Base-by-base conservation (phyloP, 805 yeast genomes). In the Hermanozyma aechmeae region DNA sequence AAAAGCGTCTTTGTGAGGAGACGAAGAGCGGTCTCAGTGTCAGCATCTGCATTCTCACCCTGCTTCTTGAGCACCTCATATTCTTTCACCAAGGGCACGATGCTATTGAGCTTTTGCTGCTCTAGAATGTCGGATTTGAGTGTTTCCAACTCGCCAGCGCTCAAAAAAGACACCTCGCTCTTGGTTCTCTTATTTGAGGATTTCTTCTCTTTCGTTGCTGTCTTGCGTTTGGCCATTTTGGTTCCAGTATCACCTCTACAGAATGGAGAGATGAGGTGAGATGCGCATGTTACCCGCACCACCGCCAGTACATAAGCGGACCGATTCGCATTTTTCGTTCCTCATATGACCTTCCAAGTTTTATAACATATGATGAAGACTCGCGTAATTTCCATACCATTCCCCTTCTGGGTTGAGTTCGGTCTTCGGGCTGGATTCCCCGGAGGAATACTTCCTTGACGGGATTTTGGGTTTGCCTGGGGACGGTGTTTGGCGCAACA, bases 261-360 rank as follows among this genome's bases (percentile, higher is more conserved):
- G n/a, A n/a, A n/a, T n/a, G n/a, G n/a, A n/a, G n/a, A n/a, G n/a
- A n/a, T n/a, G n/a, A n/a, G n/a, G n/a, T n/a, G n/a, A 33, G 16
- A 27, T 13, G 23, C 24, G 21, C 25, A 30, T 21, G 15, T n/a
- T 22, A 17, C 30, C 16, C 27, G 26, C 33, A 16, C 28, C 30
- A 13, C 14, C n/a, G n/a, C n/a, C n/a, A n/a, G n/a, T n/a, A n/a
- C n/a, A n/a, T n/a, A n/a, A n/a, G n/a, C n/a, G n/a, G n/a, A n/a
- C n/a, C n/a, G n/a, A n/a, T n/a, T n/a, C n/a, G n/a, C n/a, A n/a
- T 11, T 33, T 48, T 48, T 50, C 23, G 31, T 36, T 42, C 47
- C 40, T 53, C 55, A 50, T 64, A 69, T 69, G 73, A 68, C 78
- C 75, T 71, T 73, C 78, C 73, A 71, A 71, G 75, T 71, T 71